Conservation (phyloP, 306 rosid genomes). For the Quercus agrifolia region DNA sequence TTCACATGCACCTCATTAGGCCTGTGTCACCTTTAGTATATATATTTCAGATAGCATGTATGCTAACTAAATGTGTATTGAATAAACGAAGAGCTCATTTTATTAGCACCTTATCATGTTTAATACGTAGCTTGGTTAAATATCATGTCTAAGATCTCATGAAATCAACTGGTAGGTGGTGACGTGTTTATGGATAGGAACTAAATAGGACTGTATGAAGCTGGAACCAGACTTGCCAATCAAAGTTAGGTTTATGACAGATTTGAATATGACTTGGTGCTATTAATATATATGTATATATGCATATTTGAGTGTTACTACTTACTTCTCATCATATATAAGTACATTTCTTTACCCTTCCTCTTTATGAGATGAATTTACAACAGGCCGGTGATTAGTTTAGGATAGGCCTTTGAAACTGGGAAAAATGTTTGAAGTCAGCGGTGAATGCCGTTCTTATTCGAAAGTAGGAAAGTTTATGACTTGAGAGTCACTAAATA, state of each 20-base stretch:
- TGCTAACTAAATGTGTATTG: too few species aligned
- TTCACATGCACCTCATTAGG: too few species aligned
- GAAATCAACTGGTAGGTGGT: not conserved
- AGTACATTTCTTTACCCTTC: too few species aligned
- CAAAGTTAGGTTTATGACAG: conserved; percentile 1
- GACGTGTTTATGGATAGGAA: not conserved
- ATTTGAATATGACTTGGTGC: not conserved
- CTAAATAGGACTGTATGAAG: not conserved
- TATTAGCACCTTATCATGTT: not conserved
- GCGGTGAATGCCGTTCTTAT: not conserved
- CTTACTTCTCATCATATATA: not conserved
- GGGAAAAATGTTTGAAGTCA: too few species aligned
- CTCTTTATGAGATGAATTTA: too few species aligned
- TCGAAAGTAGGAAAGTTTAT: not conserved
- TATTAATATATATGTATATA: not conserved
- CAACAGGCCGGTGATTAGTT: too few species aligned
- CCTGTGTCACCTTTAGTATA: not conserved
- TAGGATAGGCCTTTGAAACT: too few species aligned
- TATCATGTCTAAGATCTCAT: not conserved
- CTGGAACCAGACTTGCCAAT: not conserved
- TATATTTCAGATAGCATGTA: not conserved
- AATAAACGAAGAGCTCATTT: not conserved
- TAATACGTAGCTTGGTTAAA: not conserved
- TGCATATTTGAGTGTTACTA: not conserved
- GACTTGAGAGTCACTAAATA: not conserved